Percentiles rank a stretch among this genome's conserved stretches.
Conservation (phyloP, 2,329 filamentous ascomycete species). For the Pyricularia grisea region DNA sequence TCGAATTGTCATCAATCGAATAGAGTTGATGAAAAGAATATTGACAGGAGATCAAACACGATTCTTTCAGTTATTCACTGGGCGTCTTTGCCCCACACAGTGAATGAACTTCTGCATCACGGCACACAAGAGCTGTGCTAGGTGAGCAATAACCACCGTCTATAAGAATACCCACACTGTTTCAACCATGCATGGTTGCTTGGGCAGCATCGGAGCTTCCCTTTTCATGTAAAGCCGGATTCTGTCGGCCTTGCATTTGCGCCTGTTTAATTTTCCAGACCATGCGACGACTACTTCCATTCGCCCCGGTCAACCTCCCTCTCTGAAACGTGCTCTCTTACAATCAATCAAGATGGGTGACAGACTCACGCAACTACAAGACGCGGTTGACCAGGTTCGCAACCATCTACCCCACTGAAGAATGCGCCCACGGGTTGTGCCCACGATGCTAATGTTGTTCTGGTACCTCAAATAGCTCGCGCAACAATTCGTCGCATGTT, state of each 20-base stretch:
- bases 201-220: not conserved
- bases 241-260: not conserved
- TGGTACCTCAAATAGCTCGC: conserved; percentile 39
- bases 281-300: not conserved
- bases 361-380: conserved; percentile 73
- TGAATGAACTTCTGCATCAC: too few species aligned
- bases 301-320: not conserved
- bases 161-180: too few species aligned
- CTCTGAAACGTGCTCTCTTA: not conserved
- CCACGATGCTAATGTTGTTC: not conserved
- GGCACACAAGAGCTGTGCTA: too few species aligned
- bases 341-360: conserved; percentile 50
- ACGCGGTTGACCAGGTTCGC: conserved; percentile 70
- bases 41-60: too few species aligned
- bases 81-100: too few species aligned
- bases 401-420: conserved; percentile 3
- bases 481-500: conserved; percentile 57
- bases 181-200: not conserved
- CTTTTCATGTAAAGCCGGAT: not conserved
- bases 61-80: too few species aligned
- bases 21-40: too few species aligned
- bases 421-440: not conserved
- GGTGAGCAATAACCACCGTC: too few species aligned
- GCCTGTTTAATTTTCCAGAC: not conserved
- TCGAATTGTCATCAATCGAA: not conserved